Percentiles rank a stretch among this genome's conserved stretches.
Conservation (phyloP, 108 stramenopile species). For the Fistulifera pelliculosa region DNA sequence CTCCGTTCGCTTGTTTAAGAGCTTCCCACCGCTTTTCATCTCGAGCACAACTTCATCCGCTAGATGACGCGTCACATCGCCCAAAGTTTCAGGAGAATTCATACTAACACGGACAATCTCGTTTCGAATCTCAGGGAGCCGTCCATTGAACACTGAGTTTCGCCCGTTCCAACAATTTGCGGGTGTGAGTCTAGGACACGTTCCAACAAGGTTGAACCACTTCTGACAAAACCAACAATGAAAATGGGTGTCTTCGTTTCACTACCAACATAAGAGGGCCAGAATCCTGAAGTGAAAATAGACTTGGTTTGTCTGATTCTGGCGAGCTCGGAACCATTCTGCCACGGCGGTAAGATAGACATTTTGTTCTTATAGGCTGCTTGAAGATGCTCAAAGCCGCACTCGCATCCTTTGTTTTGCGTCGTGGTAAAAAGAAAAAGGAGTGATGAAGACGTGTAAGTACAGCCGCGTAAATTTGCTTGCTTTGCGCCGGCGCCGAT, state of each 20-base stretch:
- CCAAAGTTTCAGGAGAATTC: conserved; percentile 21
- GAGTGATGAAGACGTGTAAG: conserved; percentile 65
- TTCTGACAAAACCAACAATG: conserved; percentile 80
- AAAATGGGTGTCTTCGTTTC: conserved; percentile 58
- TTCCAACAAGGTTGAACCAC: conserved; percentile 81
- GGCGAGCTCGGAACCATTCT: conserved; percentile 35
- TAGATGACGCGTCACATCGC: conserved; percentile 31
- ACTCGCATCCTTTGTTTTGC: conserved; percentile 46
- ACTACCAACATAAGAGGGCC: conserved; percentile 55
- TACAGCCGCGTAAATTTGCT: conserved; percentile 4
- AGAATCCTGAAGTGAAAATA: conserved; percentile 59
- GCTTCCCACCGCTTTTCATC: conserved; percentile 59
- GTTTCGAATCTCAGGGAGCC: conserved; percentile 8
- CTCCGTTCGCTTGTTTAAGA: conserved; percentile 35
- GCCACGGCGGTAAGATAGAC: conserved; percentile 41
- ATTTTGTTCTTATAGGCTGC: conserved; percentile 61
- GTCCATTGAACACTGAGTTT: conserved; percentile 84
- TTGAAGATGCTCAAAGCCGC: conserved; percentile 52
- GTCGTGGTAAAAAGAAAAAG: conserved; percentile 68
- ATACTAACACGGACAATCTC: conserved; percentile 11
- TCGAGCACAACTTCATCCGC: conserved; percentile 59
- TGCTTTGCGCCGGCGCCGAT: conserved; percentile 2
- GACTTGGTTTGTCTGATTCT: conserved; percentile 46
- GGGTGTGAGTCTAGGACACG: conserved; percentile 80
- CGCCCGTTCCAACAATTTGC: conserved; percentile 74